Evolutionary conservation across 331 rosid genomes (phyloP), one percentile per base, ranked within the genome.

Genomic region (Rhamnella rubrinervis): DNA sequence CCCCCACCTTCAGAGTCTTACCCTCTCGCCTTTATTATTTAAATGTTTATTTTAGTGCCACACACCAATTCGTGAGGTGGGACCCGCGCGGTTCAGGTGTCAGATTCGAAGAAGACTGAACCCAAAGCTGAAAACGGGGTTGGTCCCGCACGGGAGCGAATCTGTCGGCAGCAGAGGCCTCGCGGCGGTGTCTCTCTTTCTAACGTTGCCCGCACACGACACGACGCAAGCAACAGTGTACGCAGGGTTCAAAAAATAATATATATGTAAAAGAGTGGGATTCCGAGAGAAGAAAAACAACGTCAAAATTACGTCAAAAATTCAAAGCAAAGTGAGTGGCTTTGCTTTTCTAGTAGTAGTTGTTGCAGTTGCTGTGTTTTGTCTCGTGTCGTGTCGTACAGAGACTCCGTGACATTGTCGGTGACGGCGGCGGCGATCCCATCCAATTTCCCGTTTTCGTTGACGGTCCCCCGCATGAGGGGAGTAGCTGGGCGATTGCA

Each of bases 81-180:
- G 66, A 46, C 66, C 71, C 71, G 19, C 55, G 28, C 11, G 15
- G 15, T 39, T 44, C 73, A 75, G 40, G 39, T 75, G 78, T 71
- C 59, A 3, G 20, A 11, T 46, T 75, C 59, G 46, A 62, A 13
- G 2, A 19, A 60, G 65, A 60, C 46, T 23, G 65, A 21, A 8
- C 2, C 17, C 46, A 23, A 23, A 52, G 60, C 46, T 18, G 31
- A n/a, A 2, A 17, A 65, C 8, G 25, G 57, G 57, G 47, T 8
- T 69, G 65, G 65, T 49, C 72, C 75, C 71, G 25, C 50, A 37
- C 67, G 21, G 63, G 11, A 72, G 55, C 49, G 75, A 85, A 79
- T 75, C 81, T 85, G 85, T 84, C 85, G 87, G 81, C 81, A 76
- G 57, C 79, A 56, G 77, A 58, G 73, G 44, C 84, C 81, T 86